Evolutionary conservation across 2,329 filamentous ascomycete genomes (phyloP).

Genomic region (Basipetospora sp.): DNA sequence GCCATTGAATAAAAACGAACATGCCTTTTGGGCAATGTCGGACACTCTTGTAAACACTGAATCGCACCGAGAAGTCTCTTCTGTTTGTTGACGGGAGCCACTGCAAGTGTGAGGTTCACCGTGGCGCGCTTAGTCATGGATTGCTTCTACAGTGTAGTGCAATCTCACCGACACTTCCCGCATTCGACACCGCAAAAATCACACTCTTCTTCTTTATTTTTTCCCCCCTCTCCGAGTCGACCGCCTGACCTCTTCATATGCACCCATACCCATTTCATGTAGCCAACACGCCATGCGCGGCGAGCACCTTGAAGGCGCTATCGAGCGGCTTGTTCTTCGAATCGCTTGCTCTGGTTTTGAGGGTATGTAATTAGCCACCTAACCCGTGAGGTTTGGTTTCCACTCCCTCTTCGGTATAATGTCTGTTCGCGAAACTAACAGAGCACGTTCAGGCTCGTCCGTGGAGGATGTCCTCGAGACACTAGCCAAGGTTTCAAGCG

Average conservation of each 20-base stretch:
- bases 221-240: background rate
- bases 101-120: too few relatives aligned
- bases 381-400: too few relatives aligned
- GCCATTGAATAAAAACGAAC: too few relatives aligned
- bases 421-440: background rate
- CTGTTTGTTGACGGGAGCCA: too few relatives aligned
- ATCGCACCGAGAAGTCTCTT: too few relatives aligned
- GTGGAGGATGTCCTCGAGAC: slow-evolving; percentile 1
- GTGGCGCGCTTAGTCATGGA: too few relatives aligned
- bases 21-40: too few relatives aligned
- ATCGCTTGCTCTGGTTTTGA: slow-evolving; percentile 9
- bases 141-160: too few relatives aligned
- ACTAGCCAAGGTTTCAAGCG: background rate
- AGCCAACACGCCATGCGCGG: slow-evolving; percentile 4
- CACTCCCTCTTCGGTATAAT: too few relatives aligned
- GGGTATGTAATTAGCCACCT: too few relatives aligned
- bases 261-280: background rate
- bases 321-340: slow-evolving; percentile 9
- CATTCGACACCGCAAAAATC: slow-evolving; percentile 6
- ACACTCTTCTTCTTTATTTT: slow-evolving; percentile 4
- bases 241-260: background rate
- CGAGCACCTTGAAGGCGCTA: slow-evolving; percentile 9
- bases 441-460: slow-evolving; percentile 2
- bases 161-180: slow-evolving; percentile 4
- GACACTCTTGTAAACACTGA: too few relatives aligned